A percentile compares a stretch with the other conserved stretches of the same genome.
These are phyloP conservation scores for Solanum peruvianum DNA, from an alignment of 257 asterid species.

Conservation along the genomic window DNA sequence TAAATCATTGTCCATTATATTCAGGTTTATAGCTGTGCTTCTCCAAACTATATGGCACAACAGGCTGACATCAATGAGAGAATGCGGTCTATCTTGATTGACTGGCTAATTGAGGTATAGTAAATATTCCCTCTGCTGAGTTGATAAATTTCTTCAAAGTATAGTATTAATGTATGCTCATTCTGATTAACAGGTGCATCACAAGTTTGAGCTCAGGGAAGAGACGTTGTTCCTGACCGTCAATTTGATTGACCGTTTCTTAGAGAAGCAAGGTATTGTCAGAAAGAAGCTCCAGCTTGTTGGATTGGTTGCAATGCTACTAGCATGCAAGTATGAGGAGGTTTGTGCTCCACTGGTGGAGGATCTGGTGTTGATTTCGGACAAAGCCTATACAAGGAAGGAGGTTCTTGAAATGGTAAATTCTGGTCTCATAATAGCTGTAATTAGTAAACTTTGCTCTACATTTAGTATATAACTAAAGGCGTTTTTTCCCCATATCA, in stretches of 20 bases:
- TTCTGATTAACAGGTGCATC: slow-evolving; percentile 56
- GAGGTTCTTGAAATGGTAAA: slow-evolving; percentile 85
- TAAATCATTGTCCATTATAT: not conserved
- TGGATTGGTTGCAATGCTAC: slow-evolving; percentile 80
- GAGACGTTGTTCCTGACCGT: slow-evolving; percentile 79
- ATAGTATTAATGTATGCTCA: not conserved
- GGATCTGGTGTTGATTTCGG: slow-evolving; percentile 76
- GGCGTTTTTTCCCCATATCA: not conserved
- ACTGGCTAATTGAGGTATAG: slow-evolving; percentile 86
- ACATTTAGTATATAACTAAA: not conserved
- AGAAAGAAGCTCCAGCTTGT: slow-evolving; percentile 89
- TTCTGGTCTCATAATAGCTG: not conserved
- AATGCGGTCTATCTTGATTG: slow-evolving; percentile 83
- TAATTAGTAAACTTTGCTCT: not conserved
- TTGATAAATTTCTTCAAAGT: not conserved
- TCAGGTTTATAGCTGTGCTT: slow-evolving; percentile 67
- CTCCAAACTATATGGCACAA: slow-evolving; percentile 68
- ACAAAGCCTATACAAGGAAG: slow-evolving; percentile 71
- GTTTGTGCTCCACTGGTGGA: slow-evolving; percentile 82
- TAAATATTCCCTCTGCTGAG: not conserved
- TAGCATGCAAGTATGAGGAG: slow-evolving; percentile 95
- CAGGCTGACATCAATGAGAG: slow-evolving; percentile 76
- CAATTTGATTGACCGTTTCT: slow-evolving; percentile 71
- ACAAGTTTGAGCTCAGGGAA: slow-evolving; percentile 81
- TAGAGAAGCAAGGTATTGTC: slow-evolving; percentile 63